Base-by-base conservation (phyloP, 306 rosid genomes). In the Cucurbita argyrosperma region DNA sequence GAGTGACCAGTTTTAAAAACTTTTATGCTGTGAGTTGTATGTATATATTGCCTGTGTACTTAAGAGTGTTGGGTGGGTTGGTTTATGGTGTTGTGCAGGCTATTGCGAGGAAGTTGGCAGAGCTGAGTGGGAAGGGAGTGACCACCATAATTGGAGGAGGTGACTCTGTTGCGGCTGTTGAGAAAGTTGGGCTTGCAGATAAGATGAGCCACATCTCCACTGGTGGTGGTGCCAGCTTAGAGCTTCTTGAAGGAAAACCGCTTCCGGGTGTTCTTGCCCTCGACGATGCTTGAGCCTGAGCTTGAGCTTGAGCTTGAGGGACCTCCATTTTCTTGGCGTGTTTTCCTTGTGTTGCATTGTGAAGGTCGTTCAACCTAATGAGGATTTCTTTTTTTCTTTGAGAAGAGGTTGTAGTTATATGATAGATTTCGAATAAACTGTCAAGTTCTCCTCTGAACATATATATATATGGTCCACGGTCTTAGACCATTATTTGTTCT, bases 151-250 rank as follows among this genome's bases (percentile, higher is more conserved):
- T 93, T 30, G 98, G 98, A 82, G 98, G 98, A 67, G 98, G 98
- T 4, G 98, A 93, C 77, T 93, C 98, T 0, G 98, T 93, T 6
- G 98, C 98, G 8, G 98, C 98, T 0, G 98, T 93, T 43, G 98
- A 93, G 85, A 90, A 93, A 89, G 96, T 3, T 69, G 97, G 97
- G 51, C 92, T 93, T 52, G 96, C 96, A 8, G 94, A 90, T 11
- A 87, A 90, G 91, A 93, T 93, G 98, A 88, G 96, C 84, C 98
- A 93, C 87, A 93, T 93, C 81, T 90, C 97, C 2, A 93, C 98
- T 0, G 98, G 98, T 38, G 98, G 98, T 3, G 98, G 98, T 78
- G 98, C 98, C 78, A 93, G 98, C 88, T 86, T 93, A 58, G 98
- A 90, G 96, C 97, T 93, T 83, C 98, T 94, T 61, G 98, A 94